Evolutionary conservation across 345 rosid species (phyloP).

Genomic region (Punica granatum): DNA sequence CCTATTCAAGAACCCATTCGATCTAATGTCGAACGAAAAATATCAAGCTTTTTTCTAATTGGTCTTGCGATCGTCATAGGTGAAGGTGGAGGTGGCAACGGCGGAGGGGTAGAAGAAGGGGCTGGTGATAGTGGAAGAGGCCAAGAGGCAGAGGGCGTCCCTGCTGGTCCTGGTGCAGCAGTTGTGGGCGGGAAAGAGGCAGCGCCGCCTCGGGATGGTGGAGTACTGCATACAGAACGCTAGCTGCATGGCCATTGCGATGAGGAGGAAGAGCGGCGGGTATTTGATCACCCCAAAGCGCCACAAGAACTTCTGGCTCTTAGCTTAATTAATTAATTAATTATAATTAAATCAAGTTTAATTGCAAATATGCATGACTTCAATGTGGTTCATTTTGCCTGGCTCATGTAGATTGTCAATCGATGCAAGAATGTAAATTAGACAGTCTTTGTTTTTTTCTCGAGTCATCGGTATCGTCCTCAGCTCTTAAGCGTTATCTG

Average conservation of each 20-base stretch:
- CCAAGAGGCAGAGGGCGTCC: constrained; percentile 50
- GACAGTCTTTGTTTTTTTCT: too few relatives aligned
- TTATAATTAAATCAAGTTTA: not conserved
- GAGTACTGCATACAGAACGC: constrained; percentile 76
- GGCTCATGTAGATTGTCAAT: too few relatives aligned
- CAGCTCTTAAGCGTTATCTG: too few relatives aligned
- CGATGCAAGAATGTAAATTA: too few relatives aligned
- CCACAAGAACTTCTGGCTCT: constrained; percentile 88
- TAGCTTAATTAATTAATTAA: constrained; percentile 37
- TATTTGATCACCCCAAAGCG: constrained; percentile 89
- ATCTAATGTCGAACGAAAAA: too few relatives aligned
- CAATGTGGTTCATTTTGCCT: too few relatives aligned
- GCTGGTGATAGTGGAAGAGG: constrained; percentile 60
- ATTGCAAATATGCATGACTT: not conserved
- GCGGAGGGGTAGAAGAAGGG: constrained; percentile 69
- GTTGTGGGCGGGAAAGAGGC: constrained; percentile 34
- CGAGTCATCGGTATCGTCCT: too few relatives aligned
- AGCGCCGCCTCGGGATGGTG: constrained; percentile 25
- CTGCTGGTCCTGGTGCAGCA: constrained; percentile 69
- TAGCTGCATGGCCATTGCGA: constrained; percentile 79
- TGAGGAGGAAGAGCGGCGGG: constrained; percentile 80
- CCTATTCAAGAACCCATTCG: not conserved
- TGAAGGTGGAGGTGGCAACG: constrained; percentile 49
- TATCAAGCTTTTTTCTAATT: not conserved
- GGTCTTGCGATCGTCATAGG: constrained; percentile 19